These are phyloP conservation scores for Suillus brevipes DNA, from an alignment of 768 basidiomycete genomes.

Conservation along the genomic window DNA sequence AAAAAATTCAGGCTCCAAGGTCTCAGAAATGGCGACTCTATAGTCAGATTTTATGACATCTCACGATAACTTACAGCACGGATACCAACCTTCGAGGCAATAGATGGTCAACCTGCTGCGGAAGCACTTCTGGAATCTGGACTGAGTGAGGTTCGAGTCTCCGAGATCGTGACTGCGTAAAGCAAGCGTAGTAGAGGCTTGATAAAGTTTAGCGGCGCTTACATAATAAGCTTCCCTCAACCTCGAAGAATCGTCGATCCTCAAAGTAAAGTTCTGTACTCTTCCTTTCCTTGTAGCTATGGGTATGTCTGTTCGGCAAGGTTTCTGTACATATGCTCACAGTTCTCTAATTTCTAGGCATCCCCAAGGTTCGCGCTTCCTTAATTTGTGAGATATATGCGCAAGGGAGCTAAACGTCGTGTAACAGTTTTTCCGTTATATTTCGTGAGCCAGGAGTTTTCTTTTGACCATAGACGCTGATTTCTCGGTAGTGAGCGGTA, in stretches of 20 bases:
- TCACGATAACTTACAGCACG: background rate
- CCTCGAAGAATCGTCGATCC: background rate
- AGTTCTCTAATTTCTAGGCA: constrained; percentile 38
- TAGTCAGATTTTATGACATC: too few relatives aligned
- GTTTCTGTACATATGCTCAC: constrained; percentile 8
- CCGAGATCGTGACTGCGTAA: too few relatives aligned
- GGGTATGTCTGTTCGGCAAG: background rate
- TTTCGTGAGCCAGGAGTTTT: constrained; percentile 60
- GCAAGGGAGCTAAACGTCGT: constrained; percentile 11
- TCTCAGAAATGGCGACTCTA: background rate
- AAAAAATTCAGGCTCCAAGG: background rate
- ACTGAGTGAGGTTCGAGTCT: too few relatives aligned
- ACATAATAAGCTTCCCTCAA: constrained; percentile 2
- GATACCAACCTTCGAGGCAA: background rate
- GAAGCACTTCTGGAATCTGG: too few relatives aligned
- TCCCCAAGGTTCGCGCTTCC: constrained; percentile 57
- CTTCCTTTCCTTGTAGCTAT: background rate
- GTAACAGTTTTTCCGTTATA: constrained; percentile 90
- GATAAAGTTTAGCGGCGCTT: background rate
- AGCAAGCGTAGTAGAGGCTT: too few relatives aligned
- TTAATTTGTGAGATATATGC: background rate
- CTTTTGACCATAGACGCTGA: constrained; percentile 13
- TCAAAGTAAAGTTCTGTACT: background rate
- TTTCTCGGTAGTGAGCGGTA: constrained; percentile 77
- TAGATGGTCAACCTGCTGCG: too few relatives aligned